Evolutionary conservation across 768 basidiomycete genomes (phyloP).

Genomic region (Pholiota conissans): DNA sequence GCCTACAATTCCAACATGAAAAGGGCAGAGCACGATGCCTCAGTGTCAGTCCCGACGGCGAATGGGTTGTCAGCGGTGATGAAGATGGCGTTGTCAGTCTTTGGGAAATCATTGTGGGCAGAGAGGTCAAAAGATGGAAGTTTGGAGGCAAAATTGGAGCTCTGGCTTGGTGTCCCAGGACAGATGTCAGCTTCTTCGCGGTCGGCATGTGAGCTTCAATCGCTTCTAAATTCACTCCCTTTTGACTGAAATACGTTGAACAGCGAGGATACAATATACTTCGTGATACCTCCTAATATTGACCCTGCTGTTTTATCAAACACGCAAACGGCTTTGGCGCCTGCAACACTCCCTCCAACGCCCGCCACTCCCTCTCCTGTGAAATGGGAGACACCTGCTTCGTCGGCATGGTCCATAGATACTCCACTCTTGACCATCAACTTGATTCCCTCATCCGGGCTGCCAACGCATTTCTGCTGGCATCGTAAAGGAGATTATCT

Average conservation of each 20-base stretch:
- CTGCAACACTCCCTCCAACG: slow-evolving; percentile 59
- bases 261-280: slow-evolving; percentile 81
- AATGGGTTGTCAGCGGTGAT: slow-evolving; percentile 90
- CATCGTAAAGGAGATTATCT: slow-evolving; percentile 95
- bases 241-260: slow-evolving; percentile 10
- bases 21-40: slow-evolving; percentile 71
- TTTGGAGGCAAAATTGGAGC: slow-evolving; percentile 79
- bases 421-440: slow-evolving; percentile 59
- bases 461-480: slow-evolving; percentile 84
- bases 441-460: slow-evolving; percentile 65
- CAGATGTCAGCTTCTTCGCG: slow-evolving; percentile 76
- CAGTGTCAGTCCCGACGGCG: slow-evolving; percentile 83
- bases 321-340: slow-evolving; percentile 64
- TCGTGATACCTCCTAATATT: slow-evolving; percentile 80
- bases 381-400: slow-evolving; percentile 63
- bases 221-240: slow-evolving; percentile 4
- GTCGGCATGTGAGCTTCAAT: slow-evolving; percentile 67
- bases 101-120: slow-evolving; percentile 91
- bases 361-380: slow-evolving; percentile 60
- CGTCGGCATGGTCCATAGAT: slow-evolving; percentile 48
- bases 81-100: slow-evolving; percentile 84
- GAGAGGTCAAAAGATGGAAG: slow-evolving; percentile 85
- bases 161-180: slow-evolving; percentile 92
- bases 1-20: slow-evolving; percentile 69
- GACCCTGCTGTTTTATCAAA: slow-evolving; percentile 54